Percentiles rank a stretch among this genome's conserved stretches.
These are phyloP conservation scores for Blakeslea trispora DNA, from an alignment of 371 early-diverging fungal genomes.

Conservation along the genomic window DNA sequence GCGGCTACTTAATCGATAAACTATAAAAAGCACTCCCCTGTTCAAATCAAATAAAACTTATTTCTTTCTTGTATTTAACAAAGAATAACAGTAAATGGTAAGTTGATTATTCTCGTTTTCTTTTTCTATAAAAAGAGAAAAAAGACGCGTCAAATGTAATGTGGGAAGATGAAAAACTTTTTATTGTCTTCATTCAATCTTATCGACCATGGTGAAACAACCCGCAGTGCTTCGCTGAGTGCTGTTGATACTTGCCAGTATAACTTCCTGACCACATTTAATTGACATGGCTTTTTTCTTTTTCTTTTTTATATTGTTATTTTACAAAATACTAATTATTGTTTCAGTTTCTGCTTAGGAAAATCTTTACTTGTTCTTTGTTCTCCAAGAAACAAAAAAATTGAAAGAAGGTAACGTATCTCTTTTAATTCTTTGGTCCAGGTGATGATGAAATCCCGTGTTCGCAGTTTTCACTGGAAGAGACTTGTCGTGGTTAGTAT, in stretches of 20 bases:
- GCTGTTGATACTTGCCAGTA: constrained; percentile 50
- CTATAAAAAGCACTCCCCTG: too few species aligned
- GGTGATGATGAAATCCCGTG: constrained; percentile 44
- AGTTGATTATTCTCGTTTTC: constrained; percentile 4
- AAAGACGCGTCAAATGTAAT: constrained; percentile 2
- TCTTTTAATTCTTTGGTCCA: constrained; percentile 10
- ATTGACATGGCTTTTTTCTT: background rate
- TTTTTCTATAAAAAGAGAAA: too few species aligned
- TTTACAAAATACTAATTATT: too few species aligned
- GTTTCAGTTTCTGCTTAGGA: too few species aligned
- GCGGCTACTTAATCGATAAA: too few species aligned
- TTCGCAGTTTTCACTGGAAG: constrained; percentile 42
- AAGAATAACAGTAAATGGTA: constrained; percentile 2
- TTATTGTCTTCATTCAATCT: constrained; percentile 42
- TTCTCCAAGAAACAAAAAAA: too few species aligned
- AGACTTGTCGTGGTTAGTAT: constrained; percentile 33
- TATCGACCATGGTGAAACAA: constrained; percentile 48
- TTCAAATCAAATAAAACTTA: too few species aligned
- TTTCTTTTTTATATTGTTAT: too few species aligned
- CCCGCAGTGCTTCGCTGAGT: constrained; percentile 48
- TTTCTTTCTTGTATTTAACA: too few species aligned
- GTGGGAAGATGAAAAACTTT: constrained; percentile 33
- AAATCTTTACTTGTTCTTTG: background rate
- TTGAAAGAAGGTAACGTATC: constrained; percentile 6
- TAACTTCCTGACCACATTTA: constrained; percentile 37